Evolutionary conservation across 1,284 basidiomycete genomes (phyloP).

Genomic region (Sparassis latifolia): DNA sequence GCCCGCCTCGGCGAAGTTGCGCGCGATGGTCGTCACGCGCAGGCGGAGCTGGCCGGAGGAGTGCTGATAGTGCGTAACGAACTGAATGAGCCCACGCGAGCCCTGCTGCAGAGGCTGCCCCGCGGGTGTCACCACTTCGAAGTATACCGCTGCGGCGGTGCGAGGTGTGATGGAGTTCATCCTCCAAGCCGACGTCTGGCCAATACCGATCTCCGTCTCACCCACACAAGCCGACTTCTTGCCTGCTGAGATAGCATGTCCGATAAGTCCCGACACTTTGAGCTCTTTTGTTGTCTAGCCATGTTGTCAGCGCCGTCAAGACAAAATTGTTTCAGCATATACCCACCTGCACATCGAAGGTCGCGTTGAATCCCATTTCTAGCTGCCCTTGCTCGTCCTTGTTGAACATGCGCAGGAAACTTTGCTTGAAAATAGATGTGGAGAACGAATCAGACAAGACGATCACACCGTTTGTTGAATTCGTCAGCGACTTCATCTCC

Average conservation of each 20-base stretch:
- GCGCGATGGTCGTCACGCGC: constrained; percentile 94
- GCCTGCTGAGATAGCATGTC: constrained; percentile 94
- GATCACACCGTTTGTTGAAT: constrained; percentile 95
- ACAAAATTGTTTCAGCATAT: no score
- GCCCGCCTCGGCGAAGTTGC: constrained; percentile 96
- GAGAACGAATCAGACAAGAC: constrained; percentile 97
- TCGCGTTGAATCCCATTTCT: constrained; percentile 99
- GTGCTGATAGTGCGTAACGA: constrained; percentile 98
- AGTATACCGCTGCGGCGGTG: constrained; percentile 92
- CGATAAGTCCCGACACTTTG: constrained; percentile 96
- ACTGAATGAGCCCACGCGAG: constrained; percentile 94
- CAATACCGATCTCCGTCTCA: constrained; percentile 99
- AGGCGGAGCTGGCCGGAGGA: constrained; percentile 91
- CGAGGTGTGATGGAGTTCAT: constrained; percentile 87
- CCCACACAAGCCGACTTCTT: constrained; percentile 97
- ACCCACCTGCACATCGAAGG: constrained; percentile 90
- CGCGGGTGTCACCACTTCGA: constrained; percentile 98
- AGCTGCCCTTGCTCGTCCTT: constrained; percentile 93
- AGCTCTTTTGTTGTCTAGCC: constrained; percentile 94
- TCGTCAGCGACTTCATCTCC: constrained; percentile 96
- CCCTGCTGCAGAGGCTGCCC: constrained; percentile 90
- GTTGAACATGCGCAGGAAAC: constrained; percentile 89
- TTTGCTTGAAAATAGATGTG: constrained; percentile 98
- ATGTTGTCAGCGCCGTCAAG: not conserved
- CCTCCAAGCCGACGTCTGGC: constrained; percentile 99